These are phyloP conservation scores for Cydonia oblonga DNA, from an alignment of 331 rosid genomes.

Conservation along the genomic window DNA sequence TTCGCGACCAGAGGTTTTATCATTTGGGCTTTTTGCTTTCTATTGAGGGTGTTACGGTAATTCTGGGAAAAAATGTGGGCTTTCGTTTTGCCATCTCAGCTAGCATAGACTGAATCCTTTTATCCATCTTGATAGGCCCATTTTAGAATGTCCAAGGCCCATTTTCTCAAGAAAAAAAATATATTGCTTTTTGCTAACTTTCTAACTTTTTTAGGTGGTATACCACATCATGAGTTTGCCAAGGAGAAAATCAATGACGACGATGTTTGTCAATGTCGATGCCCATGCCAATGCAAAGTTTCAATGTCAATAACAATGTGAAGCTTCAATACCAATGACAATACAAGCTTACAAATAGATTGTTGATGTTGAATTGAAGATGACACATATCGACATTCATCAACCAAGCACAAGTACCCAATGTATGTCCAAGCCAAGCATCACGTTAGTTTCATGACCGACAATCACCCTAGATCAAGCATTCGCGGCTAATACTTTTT, in stretches of 20 bases:
- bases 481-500: too few species aligned
- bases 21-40: not conserved
- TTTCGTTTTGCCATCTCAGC: not conserved
- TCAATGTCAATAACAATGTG: too few species aligned
- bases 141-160: not conserved
- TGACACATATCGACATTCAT: too few species aligned
- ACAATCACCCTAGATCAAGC: too few species aligned
- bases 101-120: not conserved
- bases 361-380: too few species aligned
- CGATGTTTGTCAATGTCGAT: not conserved
- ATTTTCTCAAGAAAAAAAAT: too few species aligned
- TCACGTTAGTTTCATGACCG: too few species aligned
- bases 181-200: not conserved
- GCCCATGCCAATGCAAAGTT: not conserved
- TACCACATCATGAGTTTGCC: not conserved
- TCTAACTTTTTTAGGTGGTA: too few species aligned
- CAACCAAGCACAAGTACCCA: too few species aligned
- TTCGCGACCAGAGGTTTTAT: constrained; percentile 1
- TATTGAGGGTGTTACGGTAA: not conserved
- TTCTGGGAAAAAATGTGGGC: not conserved
- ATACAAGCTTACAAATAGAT: not conserved
- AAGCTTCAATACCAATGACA: too few species aligned
- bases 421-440: too few species aligned
- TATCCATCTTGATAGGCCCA: not conserved
- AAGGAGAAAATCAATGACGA: not conserved